These are phyloP conservation scores for Serendipita sp. DNA, from an alignment of 768 basidiomycete species.

Conservation along the genomic window DNA sequence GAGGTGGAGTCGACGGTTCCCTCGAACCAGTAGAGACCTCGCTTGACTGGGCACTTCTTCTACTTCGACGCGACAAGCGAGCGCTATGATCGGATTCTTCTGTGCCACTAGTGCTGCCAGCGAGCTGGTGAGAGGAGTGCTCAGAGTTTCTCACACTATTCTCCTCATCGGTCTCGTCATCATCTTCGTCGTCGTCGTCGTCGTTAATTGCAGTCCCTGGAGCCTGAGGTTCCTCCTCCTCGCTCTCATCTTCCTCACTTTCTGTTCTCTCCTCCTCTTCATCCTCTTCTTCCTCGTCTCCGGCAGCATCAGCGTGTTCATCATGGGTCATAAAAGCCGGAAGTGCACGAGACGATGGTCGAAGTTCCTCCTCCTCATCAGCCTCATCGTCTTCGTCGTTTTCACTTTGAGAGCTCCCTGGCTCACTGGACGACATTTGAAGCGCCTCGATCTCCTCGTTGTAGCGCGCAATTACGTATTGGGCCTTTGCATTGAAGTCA, in stretches of 20 bases:
- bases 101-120: neutral
- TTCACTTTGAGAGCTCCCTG: neutral
- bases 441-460: constrained; percentile 3
- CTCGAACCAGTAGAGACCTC: neutral
- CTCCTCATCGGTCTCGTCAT: neutral
- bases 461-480: neutral
- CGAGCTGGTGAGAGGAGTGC: neutral
- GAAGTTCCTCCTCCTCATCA: neutral
- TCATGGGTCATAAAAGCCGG: neutral
- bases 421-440: constrained; percentile 1
- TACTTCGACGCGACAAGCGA: neutral
- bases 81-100: neutral
- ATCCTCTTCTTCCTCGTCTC: neutral
- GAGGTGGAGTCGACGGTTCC: neutral
- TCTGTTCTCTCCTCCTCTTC: neutral
- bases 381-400: neutral
- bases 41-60: neutral
- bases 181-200: neutral
- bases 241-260: neutral
- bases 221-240: neutral
- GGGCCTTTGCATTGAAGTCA: neutral
- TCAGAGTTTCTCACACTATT: neutral
- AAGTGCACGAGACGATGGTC: neutral
- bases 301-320: neutral
- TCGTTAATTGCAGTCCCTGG: neutral